phyloP scores from a whole-genome alignment of 495 filamentous ascomycete genomes.

The Sabuloglossum arenarium region DNA sequence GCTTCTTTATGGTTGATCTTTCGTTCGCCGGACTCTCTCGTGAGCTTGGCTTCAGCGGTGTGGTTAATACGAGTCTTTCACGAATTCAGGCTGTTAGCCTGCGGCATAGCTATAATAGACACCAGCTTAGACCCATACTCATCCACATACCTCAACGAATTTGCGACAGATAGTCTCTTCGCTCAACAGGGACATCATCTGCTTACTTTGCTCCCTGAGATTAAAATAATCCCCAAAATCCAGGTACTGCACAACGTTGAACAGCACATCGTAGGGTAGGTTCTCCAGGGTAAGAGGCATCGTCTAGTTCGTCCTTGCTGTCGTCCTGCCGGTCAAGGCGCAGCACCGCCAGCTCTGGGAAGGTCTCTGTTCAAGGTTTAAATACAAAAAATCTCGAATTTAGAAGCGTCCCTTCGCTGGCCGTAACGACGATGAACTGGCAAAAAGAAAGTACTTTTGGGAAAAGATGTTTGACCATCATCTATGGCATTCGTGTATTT shows the following conservation, averaged over 20 bases:
- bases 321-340: not conserved
- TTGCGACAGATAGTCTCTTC: slow-evolving; percentile 41
- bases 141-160: slow-evolving; percentile 31
- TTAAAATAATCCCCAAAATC: slow-evolving; percentile 28
- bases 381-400: not conserved
- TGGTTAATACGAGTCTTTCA: not conserved
- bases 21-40: slow-evolving; percentile 21
- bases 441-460: not conserved
- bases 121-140: not conserved
- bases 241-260: slow-evolving; percentile 16
- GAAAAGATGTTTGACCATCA: not conserved
- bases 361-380: not conserved
- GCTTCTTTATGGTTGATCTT: slow-evolving; percentile 31
- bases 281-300: slow-evolving; percentile 14
- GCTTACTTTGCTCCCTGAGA: slow-evolving; percentile 28
- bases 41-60: slow-evolving; percentile 9
- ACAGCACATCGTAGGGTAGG: slow-evolving; percentile 17
- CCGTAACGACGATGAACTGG: not conserved
- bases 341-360: not conserved
- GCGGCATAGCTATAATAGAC: not conserved
- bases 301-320: not conserved
- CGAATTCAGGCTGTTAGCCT: not conserved
- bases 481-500: not conserved
- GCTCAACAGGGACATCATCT: slow-evolving; percentile 29
- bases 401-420: not conserved